Evolutionary conservation across 1,139 yeast genomes (phyloP).

Genomic region (Zygotorulaspora mrakii): DNA sequence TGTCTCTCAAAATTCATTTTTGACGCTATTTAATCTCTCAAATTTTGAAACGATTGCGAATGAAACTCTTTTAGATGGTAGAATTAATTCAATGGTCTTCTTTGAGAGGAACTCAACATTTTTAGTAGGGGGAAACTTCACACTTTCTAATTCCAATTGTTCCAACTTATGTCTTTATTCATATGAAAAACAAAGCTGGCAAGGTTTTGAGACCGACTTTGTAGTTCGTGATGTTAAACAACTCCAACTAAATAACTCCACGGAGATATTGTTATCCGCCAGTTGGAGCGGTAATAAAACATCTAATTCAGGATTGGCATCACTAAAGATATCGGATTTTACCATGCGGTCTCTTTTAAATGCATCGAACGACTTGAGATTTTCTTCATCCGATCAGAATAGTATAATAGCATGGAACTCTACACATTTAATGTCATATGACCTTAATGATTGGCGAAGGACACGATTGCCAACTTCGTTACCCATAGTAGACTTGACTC

Average conservation of each 20-base stretch:
- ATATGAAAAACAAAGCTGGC: conserved; percentile 54
- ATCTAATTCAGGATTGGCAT: conserved; percentile 20
- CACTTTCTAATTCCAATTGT: conserved; percentile 60
- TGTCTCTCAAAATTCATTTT: conserved; percentile 9
- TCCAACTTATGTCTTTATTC: conserved; percentile 66
- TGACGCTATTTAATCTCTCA: conserved; percentile 25
- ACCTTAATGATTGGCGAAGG: conserved; percentile 17
- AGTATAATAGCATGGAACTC: conserved; percentile 25
- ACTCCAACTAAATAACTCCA: conserved; percentile 49
- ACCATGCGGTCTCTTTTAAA: conserved; percentile 11
- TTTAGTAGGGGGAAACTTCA: conserved; percentile 75
- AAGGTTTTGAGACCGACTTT: conserved; percentile 40
- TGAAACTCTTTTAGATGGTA: conserved; percentile 27
- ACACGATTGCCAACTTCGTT: conserved; percentile 13
- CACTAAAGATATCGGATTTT: conserved; percentile 18
- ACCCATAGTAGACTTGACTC: conserved; percentile 12
- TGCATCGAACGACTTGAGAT: conserved; percentile 14
- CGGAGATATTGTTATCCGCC: conserved; percentile 61
- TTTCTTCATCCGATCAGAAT: conserved; percentile 16
- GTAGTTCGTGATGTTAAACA: conserved; percentile 55
- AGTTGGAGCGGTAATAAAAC: conserved; percentile 37
- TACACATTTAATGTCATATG: conserved; percentile 14
- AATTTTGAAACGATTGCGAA: conserved; percentile 22
- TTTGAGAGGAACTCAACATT: conserved; percentile 50
- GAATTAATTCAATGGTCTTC: conserved; percentile 52